Conservation (phyloP, 2,329 filamentous ascomycete species). For the Neofusicoccum cordaticola region DNA sequence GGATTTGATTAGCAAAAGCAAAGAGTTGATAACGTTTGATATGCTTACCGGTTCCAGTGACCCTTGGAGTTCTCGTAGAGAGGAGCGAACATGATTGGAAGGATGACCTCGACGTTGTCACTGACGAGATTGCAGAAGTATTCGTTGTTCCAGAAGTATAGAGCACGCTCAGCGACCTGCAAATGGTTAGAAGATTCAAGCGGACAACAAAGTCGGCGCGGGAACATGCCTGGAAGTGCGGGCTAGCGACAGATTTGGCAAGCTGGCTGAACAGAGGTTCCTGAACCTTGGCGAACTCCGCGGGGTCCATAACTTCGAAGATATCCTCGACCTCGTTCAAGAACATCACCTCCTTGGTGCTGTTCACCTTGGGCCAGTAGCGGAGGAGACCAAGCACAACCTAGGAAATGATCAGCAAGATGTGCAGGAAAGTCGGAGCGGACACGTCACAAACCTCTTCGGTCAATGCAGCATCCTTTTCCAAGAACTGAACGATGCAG, state of each 20-base stretch:
- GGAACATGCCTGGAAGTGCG: constrained; percentile 77
- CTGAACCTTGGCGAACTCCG: constrained; percentile 97
- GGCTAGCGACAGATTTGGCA: constrained; percentile 95
- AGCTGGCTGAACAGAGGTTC: constrained; percentile 96
- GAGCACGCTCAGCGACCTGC: constrained; percentile 84
- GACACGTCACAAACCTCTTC: constrained; percentile 69
- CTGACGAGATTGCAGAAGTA: constrained; percentile 99
- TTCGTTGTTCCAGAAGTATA: constrained; percentile 99
- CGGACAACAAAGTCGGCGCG: constrained; percentile 17
- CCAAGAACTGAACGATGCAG: constrained; percentile 97
- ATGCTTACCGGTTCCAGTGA: constrained; percentile 89
- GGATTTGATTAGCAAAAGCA: constrained; percentile 30
- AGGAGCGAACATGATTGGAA: constrained; percentile 98
- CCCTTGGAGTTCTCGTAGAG: constrained; percentile 99
- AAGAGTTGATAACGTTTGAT: background rate
- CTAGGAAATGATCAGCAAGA: constrained; percentile 43
- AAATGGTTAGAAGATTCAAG: background rate
- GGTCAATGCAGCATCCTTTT: constrained; percentile 94
- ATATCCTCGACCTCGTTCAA: constrained; percentile 99
- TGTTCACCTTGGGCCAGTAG: constrained; percentile 99
- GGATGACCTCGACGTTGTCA: constrained; percentile 96
- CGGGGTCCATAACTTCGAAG: constrained; percentile 99
- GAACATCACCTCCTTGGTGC: constrained; percentile 99
- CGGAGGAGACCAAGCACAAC: constrained; percentile 90
- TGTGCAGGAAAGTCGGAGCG: background rate